phyloP scores from a whole-genome alignment of 192 early-diverging fungal genomes.

The Chytriomyces confervae region DNA sequence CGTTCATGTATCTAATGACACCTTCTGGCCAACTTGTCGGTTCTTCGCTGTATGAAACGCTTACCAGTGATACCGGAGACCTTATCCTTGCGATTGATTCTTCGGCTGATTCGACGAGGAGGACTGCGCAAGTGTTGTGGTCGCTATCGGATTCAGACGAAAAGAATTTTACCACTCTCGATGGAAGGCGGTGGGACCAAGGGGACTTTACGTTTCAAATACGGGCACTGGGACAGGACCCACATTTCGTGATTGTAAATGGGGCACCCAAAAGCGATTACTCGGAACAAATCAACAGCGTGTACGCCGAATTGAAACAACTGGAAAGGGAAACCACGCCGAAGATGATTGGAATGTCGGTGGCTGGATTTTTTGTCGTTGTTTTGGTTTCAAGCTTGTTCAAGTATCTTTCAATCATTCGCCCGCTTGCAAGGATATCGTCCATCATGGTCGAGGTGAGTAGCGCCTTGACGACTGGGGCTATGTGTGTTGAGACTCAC shows the following conservation, averaged over 20 bases:
- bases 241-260: neutral
- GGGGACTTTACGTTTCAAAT: neutral
- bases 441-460: too few species aligned
- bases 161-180: too few species aligned
- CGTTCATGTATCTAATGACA: neutral
- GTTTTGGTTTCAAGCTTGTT: neutral
- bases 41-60: neutral
- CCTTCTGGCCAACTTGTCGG: neutral
- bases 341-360: neutral
- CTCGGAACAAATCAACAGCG: neutral
- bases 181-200: neutral
- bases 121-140: too few species aligned
- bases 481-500: too few species aligned
- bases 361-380: neutral
- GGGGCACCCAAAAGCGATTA: constrained; percentile 10
- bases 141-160: too few species aligned
- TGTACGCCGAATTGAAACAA: neutral
- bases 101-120: too few species aligned
- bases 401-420: too few species aligned
- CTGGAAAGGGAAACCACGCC: neutral
- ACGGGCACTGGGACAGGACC: neutral
- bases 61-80: neutral
- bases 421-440: too few species aligned
- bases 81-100: neutral
- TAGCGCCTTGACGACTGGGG: too few species aligned